Conservation (phyloP, 345 rosid species). For the Citrus reticulata region DNA sequence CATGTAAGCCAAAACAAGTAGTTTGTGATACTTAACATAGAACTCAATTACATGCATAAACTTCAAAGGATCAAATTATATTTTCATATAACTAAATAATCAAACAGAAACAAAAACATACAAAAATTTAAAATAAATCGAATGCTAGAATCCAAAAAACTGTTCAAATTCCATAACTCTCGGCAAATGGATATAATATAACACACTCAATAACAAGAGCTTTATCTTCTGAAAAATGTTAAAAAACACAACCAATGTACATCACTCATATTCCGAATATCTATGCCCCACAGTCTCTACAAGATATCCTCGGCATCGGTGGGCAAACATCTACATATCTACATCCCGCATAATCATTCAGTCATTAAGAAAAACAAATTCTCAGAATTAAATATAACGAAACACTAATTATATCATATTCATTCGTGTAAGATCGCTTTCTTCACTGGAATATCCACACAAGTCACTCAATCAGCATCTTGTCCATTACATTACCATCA, state of each 20-base stretch:
- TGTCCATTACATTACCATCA: neutral
- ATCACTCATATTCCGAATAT: neutral
- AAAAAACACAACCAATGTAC: neutral
- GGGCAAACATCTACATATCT: neutral
- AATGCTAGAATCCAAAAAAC: neutral
- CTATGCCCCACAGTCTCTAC: neutral
- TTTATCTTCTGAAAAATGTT: neutral
- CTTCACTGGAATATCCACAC: neutral
- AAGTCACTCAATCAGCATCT: neutral
- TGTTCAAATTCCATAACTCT: neutral
- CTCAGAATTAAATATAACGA: neutral
- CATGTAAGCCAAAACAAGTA: neutral
- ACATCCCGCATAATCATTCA: neutral
- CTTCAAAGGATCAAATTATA: neutral
- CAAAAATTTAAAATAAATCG: neutral
- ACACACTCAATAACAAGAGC: neutral
- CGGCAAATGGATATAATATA: neutral
- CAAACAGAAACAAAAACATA: neutral
- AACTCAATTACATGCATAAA: neutral
- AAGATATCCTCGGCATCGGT: neutral
- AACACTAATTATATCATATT: neutral
- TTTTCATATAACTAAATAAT: neutral
- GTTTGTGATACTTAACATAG: neutral
- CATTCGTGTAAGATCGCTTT: neutral
- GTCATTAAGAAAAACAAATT: neutral